Evolutionary conservation across 2,329 filamentous ascomycete species (phyloP), one percentile per base, ranked within the genome.

Genomic region (Fusarium chlamydosporum): DNA sequence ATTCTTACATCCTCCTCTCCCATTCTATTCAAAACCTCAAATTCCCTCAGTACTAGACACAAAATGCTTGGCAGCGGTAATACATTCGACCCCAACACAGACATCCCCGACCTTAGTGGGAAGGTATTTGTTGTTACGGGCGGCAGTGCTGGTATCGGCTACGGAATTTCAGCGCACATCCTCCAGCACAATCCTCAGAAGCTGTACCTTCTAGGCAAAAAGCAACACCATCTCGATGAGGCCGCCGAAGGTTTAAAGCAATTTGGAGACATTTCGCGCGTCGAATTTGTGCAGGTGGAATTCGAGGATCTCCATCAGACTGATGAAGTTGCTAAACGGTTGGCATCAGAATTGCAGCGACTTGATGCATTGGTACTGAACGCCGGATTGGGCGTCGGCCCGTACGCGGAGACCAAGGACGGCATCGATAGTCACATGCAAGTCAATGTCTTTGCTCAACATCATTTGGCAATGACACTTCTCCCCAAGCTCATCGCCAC

Each of bases 371-470:
- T 61, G 4, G 13, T 61, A 0, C 37, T 61, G 1, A 61, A 62
- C 15, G 58, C 53, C 4, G 58, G 58, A 23, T 29, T 61, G 3
- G 58, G 58, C 2, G 53, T 61, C 3, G 58, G 58, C 0, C 53
- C 43, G 0, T 61, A 61, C 15, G 58, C 43, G 2, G 58, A 61
- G 20, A 61, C 58, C 1, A 61, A 45, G 6, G 58, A 58, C 18
- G 53, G 53, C 1, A 58, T 61, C 7, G 58, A 61, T 13, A 61
- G 53, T 16, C 58, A 61, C 7, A 61, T 61, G 53, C 58, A 61
- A 27, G 45, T 61, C 37, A 61, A 61, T 4, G 45, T 61, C 10
- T 61, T 58, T 31, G 53, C 58, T 12, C 58, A 61, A 33, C 45
- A 61, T 20, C 58, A 58, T 51, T 18, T 61, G 37, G 58, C 58